A percentile compares a stretch with the other conserved stretches of the same genome.
Conservation (phyloP, 768 basidiomycete species). For the Leucocoprinus leucothites region DNA sequence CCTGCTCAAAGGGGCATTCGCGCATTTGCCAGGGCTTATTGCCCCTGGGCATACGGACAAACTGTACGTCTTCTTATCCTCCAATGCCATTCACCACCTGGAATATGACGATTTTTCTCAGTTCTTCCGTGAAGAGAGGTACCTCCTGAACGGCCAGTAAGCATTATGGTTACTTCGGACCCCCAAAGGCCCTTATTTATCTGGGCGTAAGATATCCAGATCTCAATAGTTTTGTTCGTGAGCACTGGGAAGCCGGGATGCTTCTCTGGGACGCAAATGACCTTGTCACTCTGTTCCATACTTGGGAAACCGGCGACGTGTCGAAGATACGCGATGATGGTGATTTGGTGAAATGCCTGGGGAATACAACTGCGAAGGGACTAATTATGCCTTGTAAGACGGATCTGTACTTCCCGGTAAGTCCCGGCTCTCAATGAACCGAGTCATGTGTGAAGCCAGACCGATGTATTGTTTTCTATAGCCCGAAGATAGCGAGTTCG, state of each 20-base stretch:
- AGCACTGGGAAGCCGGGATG: conserved; percentile 46
- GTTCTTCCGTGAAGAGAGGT: conserved; percentile 53
- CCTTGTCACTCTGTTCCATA: conserved; percentile 42
- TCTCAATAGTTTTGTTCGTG: conserved; percentile 47
- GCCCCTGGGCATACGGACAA: conserved; percentile 59
- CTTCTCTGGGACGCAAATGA: conserved; percentile 56
- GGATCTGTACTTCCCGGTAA: conserved; percentile 55
- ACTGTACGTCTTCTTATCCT: conserved; percentile 28
- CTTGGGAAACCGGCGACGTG: conserved; percentile 50
- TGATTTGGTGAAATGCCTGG: conserved; percentile 37
- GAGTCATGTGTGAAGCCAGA: background rate
- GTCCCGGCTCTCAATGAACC: background rate
- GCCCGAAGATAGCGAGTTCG: conserved; percentile 54
- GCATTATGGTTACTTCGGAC: conserved; percentile 6
- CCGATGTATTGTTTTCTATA: conserved; percentile 17
- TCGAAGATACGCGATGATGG: conserved; percentile 41
- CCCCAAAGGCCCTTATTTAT: background rate
- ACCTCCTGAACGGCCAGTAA: conserved; percentile 40
- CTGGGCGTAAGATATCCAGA: conserved; percentile 36
- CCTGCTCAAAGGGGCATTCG: conserved; percentile 47
- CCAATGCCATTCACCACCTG: too few species aligned
- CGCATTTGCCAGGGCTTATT: conserved; percentile 54
- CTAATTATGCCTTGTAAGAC: conserved; percentile 59
- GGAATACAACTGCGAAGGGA: conserved; percentile 46
- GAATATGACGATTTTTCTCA: conserved; percentile 16